Evolutionary conservation across 2,329 filamentous ascomycete species (phyloP), one percentile per base, ranked within the genome.

Genomic region (Westerdykella sp.): DNA sequence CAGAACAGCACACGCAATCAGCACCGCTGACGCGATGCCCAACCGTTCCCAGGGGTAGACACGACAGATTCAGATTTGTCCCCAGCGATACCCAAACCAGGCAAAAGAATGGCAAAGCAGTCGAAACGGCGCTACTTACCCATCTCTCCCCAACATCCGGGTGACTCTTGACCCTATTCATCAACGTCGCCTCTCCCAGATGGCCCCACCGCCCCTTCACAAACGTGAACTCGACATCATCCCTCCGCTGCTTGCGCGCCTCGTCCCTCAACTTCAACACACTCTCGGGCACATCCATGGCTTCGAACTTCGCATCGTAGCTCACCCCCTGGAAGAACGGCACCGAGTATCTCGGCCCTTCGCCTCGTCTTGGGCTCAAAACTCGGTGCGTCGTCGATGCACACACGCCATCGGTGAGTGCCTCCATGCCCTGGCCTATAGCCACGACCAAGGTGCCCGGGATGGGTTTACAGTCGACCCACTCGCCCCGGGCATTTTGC

Each of bases 301-400:
- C 83, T 59, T 88, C 87, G 62, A 94, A 94, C 14, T 79, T 78
- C 0, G 86, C 81, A 63, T 89, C 85, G 44, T 87, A 81, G 56
- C 81, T 81, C 46, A 94, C 85, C 16, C 88, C 88, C 64, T 93
- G 88, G 71, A 94, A 94, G 69, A 95, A 94, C 0, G 88, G 88
- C 38, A 94, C 84, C 6, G 81, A 86, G 70, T 82, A 91, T 42
- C 88, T 74, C 25, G 87, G 74, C 4, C 87, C 88, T 9, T 77
- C 71, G 11, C 85, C 87, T 6, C 79, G 78, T 1, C 71, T 60
- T 0, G 87, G 87, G 23, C 80, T 85, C n/a, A 93, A 73, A 30
- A 94, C 88, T 9, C 87, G 77, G 66, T 94, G 88, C 34, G 87
- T 93, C 2, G 88, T 94, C 49, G 80, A 71, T 51, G 84, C 81